These are phyloP conservation scores for Vigna angularis DNA, from an alignment of 306 rosid genomes.

Conservation along the genomic window DNA sequence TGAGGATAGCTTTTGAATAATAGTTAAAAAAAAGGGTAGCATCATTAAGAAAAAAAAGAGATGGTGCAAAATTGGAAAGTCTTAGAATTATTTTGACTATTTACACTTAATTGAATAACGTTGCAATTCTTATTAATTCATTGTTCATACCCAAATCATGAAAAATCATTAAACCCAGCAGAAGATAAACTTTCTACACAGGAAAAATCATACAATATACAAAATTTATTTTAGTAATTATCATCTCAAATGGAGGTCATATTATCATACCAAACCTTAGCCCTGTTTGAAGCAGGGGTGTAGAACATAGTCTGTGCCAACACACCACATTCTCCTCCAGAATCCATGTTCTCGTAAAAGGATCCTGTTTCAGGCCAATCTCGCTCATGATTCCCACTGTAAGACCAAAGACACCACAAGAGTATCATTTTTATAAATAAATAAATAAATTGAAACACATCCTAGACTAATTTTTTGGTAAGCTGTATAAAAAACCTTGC, in stretches of 20 bases:
- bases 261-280: constrained; percentile 73
- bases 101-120: not conserved
- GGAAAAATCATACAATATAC: not conserved
- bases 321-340: constrained; percentile 98
- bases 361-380: constrained; percentile 95
- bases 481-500: constrained; percentile 65
- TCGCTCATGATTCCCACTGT: constrained; percentile 93
- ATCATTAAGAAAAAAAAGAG: not conserved
- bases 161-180: not conserved
- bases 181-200: not conserved
- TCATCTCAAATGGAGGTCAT: constrained; percentile 7
- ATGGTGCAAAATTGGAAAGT: not conserved
- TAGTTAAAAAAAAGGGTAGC: not conserved
- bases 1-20: not conserved
- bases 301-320: constrained; percentile 91
- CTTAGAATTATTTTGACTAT: not conserved
- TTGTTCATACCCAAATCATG: not conserved
- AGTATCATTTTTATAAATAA: not conserved
- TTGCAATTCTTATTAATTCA: not conserved
- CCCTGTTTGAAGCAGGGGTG: constrained; percentile 85
- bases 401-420: constrained; percentile 29
- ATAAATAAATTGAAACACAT: not conserved
- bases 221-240: not conserved
- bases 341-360: constrained; percentile 77
- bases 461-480: constrained; percentile 9